Conservation (phyloP, 768 basidiomycete species). For the Lactifluus subvellereus region DNA sequence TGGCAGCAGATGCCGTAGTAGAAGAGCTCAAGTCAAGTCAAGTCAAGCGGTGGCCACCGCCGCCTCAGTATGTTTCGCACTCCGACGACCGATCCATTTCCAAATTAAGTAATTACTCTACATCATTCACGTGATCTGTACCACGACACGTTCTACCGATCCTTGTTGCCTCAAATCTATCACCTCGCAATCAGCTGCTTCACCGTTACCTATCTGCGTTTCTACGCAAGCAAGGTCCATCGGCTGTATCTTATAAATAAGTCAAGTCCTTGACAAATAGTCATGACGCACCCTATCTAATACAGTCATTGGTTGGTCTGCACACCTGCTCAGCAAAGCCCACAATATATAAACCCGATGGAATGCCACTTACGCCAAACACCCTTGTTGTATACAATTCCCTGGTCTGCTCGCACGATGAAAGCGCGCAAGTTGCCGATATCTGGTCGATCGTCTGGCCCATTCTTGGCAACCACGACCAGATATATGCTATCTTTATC, state of each 20-base stretch:
- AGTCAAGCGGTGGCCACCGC: not conserved
- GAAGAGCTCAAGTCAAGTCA: not conserved
- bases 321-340: not conserved
- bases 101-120: not conserved
- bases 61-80: constrained; percentile 9
- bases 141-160: constrained; percentile 32
- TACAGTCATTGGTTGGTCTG: constrained; percentile 92
- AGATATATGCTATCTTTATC: constrained; percentile 59
- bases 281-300: constrained; percentile 51
- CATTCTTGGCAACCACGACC: constrained; percentile 83
- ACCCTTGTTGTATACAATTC: constrained; percentile 75
- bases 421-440: constrained; percentile 73
- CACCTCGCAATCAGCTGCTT: constrained; percentile 80
- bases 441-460: constrained; percentile 71
- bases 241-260: constrained; percentile 36
- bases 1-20: not conserved
- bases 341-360: not conserved
- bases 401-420: constrained; percentile 72
- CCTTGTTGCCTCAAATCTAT: constrained; percentile 42
- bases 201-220: constrained; percentile 83
- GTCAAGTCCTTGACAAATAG: not conserved
- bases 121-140: constrained; percentile 1
- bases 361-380: constrained; percentile 76
- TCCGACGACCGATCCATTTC: constrained; percentile 13
- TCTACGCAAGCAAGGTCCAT: constrained; percentile 88